A percentile compares a stretch with the other conserved stretches of the same genome.
These are phyloP conservation scores for Lippia alba DNA, from an alignment of 305 asterid genomes.

Conservation along the genomic window DNA sequence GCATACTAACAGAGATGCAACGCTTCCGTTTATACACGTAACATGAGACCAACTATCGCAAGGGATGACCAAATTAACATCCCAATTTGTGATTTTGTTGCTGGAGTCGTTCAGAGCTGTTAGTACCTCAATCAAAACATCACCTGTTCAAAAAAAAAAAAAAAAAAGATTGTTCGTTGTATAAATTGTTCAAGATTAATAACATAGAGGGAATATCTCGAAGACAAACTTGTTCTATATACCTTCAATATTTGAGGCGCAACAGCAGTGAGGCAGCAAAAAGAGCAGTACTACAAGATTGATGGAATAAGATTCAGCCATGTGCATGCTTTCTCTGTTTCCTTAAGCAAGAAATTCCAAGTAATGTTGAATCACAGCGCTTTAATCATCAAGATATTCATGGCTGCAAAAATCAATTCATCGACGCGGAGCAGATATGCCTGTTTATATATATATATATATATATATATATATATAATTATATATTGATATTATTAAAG, in stretches of 20 bases:
- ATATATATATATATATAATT: too few relatives aligned
- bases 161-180: too few relatives aligned
- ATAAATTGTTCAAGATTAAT: too few relatives aligned
- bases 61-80: conserved; percentile 71
- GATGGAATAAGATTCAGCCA: conserved; percentile 34
- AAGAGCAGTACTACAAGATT: conserved; percentile 46
- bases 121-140: conserved; percentile 63
- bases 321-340: conserved; percentile 28
- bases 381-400: neutral
- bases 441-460: too few relatives aligned
- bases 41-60: conserved; percentile 90
- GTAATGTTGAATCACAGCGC: too few relatives aligned
- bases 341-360: conserved; percentile 22
- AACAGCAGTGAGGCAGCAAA: conserved; percentile 43
- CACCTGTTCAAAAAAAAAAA: conserved; percentile 49
- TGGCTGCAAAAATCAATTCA: too few relatives aligned
- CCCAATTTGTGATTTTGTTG: conserved; percentile 64
- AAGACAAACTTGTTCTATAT: neutral
- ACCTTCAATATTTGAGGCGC: conserved; percentile 74
- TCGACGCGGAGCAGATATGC: neutral
- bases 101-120: conserved; percentile 66
- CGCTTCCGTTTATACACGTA: conserved; percentile 70
- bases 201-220: too few relatives aligned
- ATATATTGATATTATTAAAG: too few relatives aligned
- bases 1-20: conserved; percentile 72